A percentile compares a stretch with the other conserved stretches of the same genome.
Evolutionary conservation across 306 rosid genomes (phyloP).

Genomic region (Trichosanthes truncata): DNA sequence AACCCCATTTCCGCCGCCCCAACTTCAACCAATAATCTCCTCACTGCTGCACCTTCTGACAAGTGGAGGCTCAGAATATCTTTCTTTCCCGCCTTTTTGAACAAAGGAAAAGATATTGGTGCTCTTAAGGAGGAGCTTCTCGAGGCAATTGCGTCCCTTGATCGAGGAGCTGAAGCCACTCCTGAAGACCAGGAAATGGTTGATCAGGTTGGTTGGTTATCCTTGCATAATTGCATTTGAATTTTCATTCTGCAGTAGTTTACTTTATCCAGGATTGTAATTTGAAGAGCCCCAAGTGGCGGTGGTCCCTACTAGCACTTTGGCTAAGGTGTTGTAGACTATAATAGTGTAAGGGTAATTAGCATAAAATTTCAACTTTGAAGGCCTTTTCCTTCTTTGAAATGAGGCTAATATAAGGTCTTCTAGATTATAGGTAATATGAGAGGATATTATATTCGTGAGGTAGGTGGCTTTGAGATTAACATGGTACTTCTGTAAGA

Average conservation of each 20-base stretch:
- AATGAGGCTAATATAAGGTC: neutral
- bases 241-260: neutral
- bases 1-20: conserved; percentile 15
- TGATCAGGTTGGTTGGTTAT: conserved; percentile 53
- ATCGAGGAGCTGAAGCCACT: conserved; percentile 86
- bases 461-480: neutral
- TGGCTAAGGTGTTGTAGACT: neutral
- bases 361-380: neutral
- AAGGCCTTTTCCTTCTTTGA: neutral
- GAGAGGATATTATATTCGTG: neutral
- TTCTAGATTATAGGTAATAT: neutral
- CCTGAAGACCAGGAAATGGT: conserved; percentile 52
- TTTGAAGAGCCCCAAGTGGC: neutral
- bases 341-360: neutral
- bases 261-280: neutral
- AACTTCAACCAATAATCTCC: neutral
- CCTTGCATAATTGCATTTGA: neutral
- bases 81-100: conserved; percentile 57
- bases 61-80: conserved; percentile 66
- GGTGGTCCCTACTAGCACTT: neutral
- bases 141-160: conserved; percentile 56
- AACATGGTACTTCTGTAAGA: neutral
- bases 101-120: conserved; percentile 45
- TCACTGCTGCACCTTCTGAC: conserved; percentile 11
- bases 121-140: conserved; percentile 69